A percentile compares a stretch with the other conserved stretches of the same genome.
These are phyloP conservation scores for Protomyces macrosporus DNA, from an alignment of 1,139 yeast species.

Conservation along the genomic window DNA sequence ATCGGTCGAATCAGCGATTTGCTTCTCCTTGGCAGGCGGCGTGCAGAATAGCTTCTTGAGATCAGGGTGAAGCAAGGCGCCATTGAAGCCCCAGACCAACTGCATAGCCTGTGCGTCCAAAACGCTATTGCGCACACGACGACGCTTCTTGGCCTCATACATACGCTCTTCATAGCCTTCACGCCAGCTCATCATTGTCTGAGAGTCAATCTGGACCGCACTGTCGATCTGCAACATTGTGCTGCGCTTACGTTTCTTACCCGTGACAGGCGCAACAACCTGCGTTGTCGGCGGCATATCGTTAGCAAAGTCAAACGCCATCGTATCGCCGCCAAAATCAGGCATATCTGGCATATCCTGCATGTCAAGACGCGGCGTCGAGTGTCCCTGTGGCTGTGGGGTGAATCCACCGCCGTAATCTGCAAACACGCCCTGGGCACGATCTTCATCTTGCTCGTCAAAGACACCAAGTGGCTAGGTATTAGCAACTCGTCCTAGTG, in stretches of 20 bases:
- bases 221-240: neutral
- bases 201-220: neutral
- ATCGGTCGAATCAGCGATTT: neutral
- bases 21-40: neutral
- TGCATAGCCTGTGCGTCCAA: neutral
- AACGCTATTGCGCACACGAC: neutral
- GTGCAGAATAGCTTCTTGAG: conserved; percentile 2
- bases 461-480: neutral
- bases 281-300: neutral
- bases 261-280: neutral
- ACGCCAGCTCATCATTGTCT: neutral
- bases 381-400: neutral
- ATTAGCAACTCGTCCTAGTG: neutral
- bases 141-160: neutral
- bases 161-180: neutral
- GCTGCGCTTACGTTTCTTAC: neutral
- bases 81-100: neutral
- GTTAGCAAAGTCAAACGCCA: neutral
- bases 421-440: neutral
- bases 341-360: neutral
- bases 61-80: neutral
- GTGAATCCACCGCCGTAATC: neutral
- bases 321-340: no score
- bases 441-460: neutral
- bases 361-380: neutral